Evolutionary conservation across 2,329 filamentous ascomycete species (phyloP).

Genomic region (Tolypocladium nubicola): DNA sequence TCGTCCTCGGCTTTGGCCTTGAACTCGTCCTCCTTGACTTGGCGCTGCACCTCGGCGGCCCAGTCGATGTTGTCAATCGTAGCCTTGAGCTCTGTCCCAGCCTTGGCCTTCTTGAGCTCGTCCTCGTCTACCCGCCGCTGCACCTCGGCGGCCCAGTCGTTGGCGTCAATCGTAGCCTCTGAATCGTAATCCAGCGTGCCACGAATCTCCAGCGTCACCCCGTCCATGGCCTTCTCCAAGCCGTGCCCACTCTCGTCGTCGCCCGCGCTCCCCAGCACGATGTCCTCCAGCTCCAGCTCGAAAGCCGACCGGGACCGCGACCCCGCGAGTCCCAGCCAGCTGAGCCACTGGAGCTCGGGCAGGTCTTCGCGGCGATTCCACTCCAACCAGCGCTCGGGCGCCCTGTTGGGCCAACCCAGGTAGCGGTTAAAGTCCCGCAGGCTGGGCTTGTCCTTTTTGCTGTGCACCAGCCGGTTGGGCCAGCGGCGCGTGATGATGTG

Average conservation of each 20-base stretch:
- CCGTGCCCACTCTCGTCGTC: background rate
- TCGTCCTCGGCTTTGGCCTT: too few relatives aligned
- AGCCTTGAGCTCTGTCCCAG: too few relatives aligned
- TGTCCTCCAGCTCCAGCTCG: background rate
- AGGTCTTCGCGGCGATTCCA: constrained; percentile 11
- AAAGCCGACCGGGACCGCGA: background rate
- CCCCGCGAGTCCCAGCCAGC: background rate
- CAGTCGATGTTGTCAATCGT: background rate
- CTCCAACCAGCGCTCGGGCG: constrained; percentile 15
- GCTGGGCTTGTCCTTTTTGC: constrained; percentile 2
- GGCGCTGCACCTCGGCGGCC: background rate
- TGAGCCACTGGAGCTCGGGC: background rate
- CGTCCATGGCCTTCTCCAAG: background rate
- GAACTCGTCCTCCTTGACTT: background rate
- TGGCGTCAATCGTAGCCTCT: background rate
- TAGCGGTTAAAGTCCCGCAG: constrained; percentile 10
- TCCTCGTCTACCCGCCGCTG: background rate
- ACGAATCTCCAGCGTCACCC: background rate
- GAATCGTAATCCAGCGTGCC: background rate
- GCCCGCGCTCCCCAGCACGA: background rate
- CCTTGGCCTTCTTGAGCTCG: too few relatives aligned
- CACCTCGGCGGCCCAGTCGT: background rate
- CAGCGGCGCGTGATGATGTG: constrained; percentile 12
- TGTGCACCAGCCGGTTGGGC: constrained; percentile 11
- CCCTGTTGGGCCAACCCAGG: constrained; percentile 11